A percentile compares a stretch with the other conserved stretches of the same genome.
These are phyloP conservation scores for Phytophthora multivora DNA, from an alignment of 352 stramenopile genomes.

Conservation along the genomic window DNA sequence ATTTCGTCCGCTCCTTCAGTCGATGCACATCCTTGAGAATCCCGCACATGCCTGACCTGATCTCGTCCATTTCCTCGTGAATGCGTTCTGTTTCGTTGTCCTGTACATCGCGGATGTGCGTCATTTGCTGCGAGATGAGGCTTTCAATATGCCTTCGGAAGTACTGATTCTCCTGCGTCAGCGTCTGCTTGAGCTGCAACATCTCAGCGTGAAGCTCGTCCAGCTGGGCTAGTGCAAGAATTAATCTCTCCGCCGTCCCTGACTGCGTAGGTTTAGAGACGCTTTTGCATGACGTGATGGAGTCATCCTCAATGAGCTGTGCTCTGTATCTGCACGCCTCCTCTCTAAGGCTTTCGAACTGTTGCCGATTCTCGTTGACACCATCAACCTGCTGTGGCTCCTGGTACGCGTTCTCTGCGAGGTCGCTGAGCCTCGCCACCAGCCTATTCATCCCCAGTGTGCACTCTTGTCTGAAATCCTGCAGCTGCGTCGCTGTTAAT, in stretches of 20 bases:
- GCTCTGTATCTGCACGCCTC: constrained; percentile 29
- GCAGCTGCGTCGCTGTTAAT: constrained; percentile 44
- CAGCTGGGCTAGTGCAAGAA: constrained; percentile 49
- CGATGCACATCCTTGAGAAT: constrained; percentile 71
- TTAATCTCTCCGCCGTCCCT: constrained; percentile 41
- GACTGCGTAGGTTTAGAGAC: constrained; percentile 6
- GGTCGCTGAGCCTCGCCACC: constrained; percentile 42
- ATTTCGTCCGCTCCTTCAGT: constrained; percentile 73
- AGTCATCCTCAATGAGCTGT: constrained; percentile 14
- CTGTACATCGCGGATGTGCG: constrained; percentile 50
- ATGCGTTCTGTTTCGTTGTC: constrained; percentile 58
- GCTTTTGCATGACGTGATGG: neutral
- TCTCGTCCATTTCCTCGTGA: constrained; percentile 65
- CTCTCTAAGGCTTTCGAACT: constrained; percentile 30
- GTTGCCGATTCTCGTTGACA: constrained; percentile 23
- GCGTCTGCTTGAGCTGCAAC: constrained; percentile 53
- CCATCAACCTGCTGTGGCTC: constrained; percentile 11
- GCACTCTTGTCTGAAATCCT: constrained; percentile 50
- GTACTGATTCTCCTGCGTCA: constrained; percentile 53
- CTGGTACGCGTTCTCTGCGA: constrained; percentile 26
- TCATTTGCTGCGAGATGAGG: constrained; percentile 55
- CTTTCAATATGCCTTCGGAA: constrained; percentile 56
- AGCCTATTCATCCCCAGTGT: constrained; percentile 51
- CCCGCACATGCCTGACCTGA: constrained; percentile 67
- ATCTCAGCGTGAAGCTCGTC: constrained; percentile 55